Evolutionary conservation across 1,284 basidiomycete species (phyloP), one percentile per base, ranked within the genome.

Genomic region (Microbotryum intermedium): DNA sequence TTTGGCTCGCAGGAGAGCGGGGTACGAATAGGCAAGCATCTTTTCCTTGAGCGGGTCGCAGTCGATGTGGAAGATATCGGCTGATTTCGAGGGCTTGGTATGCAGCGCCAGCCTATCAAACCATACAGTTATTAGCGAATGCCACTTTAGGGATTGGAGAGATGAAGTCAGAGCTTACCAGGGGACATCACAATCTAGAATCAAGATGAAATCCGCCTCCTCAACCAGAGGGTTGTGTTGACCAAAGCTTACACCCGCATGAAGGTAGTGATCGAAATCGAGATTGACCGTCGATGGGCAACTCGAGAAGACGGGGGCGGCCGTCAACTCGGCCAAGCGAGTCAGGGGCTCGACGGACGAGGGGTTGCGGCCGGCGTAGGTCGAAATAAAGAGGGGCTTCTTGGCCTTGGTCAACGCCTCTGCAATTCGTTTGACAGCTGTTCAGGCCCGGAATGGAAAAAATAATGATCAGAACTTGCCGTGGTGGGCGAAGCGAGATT

Each of bases 311-410:
- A 86, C 74, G 1, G 83, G 82, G 30, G 86, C 79, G 2, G 79
- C 76, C 53, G 84, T 77, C 2, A 77, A 65, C 16, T 74, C 76
- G 9, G 83, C 82, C 11, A 87, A 74, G 3, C 74, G 72, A 8
- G 75, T 65, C 5, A 86, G 79, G 1, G 77, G 74, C 0, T 74
- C 67, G 6, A 84, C 77, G 2, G 83, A 79, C 16, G 72, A 69
- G 1, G 73, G 74, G 62, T 83, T 82, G n/a, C 82, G 78, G 3
- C 84, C 85, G 9, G 83, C 71, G 70, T 81, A 77, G 0, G 82
- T 82, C 4, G 83, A 83, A 58, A 87, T 79, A 63, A 87, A 82
- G 53, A 86, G 75, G 0, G 85, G 85, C 11, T 76, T 77, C 25
- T 74, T 74, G 2, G 84, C 81, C 0, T 72, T 67, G 10, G 80